These are phyloP conservation scores for Aspergillus sp. DNA, from an alignment of 2,329 filamentous ascomycete genomes.

Conservation along the genomic window DNA sequence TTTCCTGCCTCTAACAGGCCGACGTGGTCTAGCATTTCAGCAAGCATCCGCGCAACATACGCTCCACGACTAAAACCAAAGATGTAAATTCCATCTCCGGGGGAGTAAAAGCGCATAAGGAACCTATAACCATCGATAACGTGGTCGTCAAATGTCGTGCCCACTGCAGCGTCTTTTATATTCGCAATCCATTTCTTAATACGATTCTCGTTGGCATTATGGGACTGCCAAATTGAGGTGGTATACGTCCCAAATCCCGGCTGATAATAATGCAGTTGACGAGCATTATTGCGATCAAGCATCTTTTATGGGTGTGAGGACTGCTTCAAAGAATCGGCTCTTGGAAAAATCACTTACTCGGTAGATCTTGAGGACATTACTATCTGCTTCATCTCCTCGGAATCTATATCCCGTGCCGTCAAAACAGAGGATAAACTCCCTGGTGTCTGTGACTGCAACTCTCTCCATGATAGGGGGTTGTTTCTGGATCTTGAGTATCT, in stretches of 20 bases:
- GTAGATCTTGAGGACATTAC: slow-evolving; percentile 34
- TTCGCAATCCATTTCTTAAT: neutral
- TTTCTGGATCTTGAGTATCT: too few species aligned
- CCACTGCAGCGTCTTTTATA: too few species aligned
- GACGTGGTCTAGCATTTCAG: slow-evolving; percentile 76
- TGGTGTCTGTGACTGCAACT: neutral
- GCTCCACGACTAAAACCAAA: slow-evolving; percentile 66
- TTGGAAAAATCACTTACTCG: neutral
- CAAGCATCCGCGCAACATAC: slow-evolving; percentile 67
- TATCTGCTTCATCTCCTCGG: slow-evolving; percentile 27
- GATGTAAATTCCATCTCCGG: too few species aligned
- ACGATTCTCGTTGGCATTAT: neutral
- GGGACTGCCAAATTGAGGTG: neutral
- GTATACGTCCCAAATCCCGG: slow-evolving; percentile 1
- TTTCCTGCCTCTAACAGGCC: slow-evolving; percentile 73
- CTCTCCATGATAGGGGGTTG: too few species aligned
- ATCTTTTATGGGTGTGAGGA: slow-evolving; percentile 1
- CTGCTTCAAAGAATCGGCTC: neutral
- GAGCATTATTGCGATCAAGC: neutral
- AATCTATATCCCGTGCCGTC: slow-evolving; percentile 34
- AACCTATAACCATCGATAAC: too few species aligned
- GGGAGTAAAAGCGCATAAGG: too few species aligned
- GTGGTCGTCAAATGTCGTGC: too few species aligned
- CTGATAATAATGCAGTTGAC: slow-evolving; percentile 1
- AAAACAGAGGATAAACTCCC: slow-evolving; percentile 21